Percentiles rank a stretch among this genome's conserved stretches.
Evolutionary conservation across 768 basidiomycete genomes (phyloP).

Genomic region (Suillus plorans): DNA sequence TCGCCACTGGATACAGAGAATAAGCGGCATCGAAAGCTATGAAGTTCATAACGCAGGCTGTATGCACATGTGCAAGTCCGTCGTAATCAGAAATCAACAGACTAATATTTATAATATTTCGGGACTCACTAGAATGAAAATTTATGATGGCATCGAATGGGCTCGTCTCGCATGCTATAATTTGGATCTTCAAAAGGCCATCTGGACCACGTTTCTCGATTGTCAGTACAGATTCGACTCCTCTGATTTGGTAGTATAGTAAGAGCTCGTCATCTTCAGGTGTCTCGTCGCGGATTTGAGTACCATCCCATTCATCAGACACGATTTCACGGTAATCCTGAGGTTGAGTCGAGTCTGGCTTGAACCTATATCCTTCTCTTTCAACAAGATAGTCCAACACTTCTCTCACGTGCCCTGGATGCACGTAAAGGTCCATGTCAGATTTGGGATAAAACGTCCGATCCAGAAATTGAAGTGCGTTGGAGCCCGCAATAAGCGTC

Average conservation of each 20-base stretch:
- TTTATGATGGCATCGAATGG: conserved; percentile 37
- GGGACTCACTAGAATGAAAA: conserved; percentile 43
- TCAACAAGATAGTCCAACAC: conserved; percentile 33
- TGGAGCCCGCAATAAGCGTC: conserved; percentile 48
- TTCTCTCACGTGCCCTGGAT: conserved; percentile 21
- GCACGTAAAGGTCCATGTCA: conserved; percentile 48
- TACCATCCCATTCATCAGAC: conserved; percentile 12
- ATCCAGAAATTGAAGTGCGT: conserved; percentile 48
- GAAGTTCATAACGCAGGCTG: conserved; percentile 45
- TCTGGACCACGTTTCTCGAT: conserved; percentile 3
- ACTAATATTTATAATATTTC: background rate
- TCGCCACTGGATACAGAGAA: conserved; percentile 37
- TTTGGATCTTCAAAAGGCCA: conserved; percentile 33
- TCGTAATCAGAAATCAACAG: background rate
- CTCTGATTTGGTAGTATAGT: conserved; percentile 6
- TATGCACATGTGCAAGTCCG: background rate
- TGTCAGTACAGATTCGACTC: conserved; percentile 23
- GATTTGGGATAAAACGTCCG: conserved; percentile 39
- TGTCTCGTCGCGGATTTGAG: background rate
- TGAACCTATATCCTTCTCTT: conserved; percentile 27
- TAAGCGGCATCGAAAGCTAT: conserved; percentile 39
- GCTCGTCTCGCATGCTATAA: conserved; percentile 33
- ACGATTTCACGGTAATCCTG: conserved; percentile 12
- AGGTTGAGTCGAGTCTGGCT: conserved; percentile 19
- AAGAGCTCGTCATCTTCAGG: conserved; percentile 18